phyloP scores from a whole-genome alignment of 345 rosid species.

The Psidium friedrichsthalianum region DNA sequence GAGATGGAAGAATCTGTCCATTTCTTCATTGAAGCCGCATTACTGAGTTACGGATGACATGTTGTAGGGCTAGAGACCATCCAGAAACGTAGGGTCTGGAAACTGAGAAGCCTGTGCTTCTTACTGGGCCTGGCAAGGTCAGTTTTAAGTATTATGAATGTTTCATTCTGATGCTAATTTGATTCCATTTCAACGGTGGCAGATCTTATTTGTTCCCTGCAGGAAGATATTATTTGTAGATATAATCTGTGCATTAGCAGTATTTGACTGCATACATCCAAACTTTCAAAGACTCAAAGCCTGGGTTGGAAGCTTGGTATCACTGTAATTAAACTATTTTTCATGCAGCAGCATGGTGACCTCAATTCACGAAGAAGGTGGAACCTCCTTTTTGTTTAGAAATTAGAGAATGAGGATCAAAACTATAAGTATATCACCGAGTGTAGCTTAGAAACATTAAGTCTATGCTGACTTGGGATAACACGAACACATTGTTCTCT shows the following conservation, averaged over 20 bases:
- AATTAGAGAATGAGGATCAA: not conserved
- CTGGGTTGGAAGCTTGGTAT: not conserved
- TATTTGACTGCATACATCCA: not conserved
- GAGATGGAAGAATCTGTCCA: not conserved
- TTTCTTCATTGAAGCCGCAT: not conserved
- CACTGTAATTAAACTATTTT: not conserved
- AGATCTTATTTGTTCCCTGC: not conserved
- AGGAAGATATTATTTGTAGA: not conserved
- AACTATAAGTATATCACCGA: not conserved
- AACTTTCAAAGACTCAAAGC: not conserved
- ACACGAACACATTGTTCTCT: not conserved
- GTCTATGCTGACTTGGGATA: not conserved
- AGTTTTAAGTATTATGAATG: not conserved
- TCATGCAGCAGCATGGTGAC: not conserved
- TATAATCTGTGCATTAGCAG: not conserved
- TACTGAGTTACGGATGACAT: not conserved
- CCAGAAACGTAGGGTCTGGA: conserved; percentile 74
- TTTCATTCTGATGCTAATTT: not conserved
- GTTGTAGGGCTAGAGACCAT: conserved; percentile 75
- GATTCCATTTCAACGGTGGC: not conserved
- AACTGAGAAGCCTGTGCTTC: conserved; percentile 70
- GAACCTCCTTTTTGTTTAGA: not conserved
- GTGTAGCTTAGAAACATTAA: not conserved
- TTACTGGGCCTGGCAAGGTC: conserved; percentile 95
- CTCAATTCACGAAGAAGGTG: not conserved